A percentile compares a stretch with the other conserved stretches of the same genome.
Evolutionary conservation across 257 asterid species (phyloP).

Genomic region (Nicotiana paniculata): DNA sequence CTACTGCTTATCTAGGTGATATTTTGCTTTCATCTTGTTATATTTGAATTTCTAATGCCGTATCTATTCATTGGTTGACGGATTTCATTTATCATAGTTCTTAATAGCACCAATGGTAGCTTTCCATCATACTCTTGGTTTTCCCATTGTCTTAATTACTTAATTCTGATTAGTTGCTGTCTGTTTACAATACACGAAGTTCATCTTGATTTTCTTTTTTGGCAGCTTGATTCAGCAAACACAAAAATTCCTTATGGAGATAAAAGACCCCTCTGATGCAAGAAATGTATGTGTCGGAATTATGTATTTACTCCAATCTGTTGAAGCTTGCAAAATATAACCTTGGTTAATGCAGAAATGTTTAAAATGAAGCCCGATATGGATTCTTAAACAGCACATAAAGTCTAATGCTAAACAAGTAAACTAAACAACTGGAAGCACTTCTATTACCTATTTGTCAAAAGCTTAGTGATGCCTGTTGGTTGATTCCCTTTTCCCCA

Average conservation of each 20-base stretch:
- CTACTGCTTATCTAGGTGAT: slow-evolving; percentile 78
- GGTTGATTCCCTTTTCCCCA: background rate
- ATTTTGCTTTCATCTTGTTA: slow-evolving; percentile 6
- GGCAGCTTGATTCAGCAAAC: slow-evolving; percentile 85
- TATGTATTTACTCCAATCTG: background rate
- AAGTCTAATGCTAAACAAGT: background rate
- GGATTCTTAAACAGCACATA: background rate
- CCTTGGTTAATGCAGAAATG: background rate
- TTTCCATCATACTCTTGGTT: background rate
- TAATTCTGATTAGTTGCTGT: background rate
- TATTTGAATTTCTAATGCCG: background rate
- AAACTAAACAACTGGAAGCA: slow-evolving; percentile 17
- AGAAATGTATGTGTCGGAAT: slow-evolving; percentile 47
- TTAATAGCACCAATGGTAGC: background rate
- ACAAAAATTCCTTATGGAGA: slow-evolving; percentile 81
- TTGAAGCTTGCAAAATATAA: background rate
- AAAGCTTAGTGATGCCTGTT: background rate
- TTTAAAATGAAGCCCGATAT: background rate
- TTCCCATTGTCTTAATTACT: background rate
- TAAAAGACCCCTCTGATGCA: slow-evolving; percentile 57
- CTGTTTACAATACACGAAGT: background rate
- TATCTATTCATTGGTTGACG: background rate
- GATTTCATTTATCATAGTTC: background rate
- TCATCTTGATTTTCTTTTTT: slow-evolving; percentile 5
- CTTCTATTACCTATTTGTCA: slow-evolving; percentile 12